These are phyloP conservation scores for Jacaranda mimosifolia DNA, from an alignment of 257 asterid genomes.

Conservation along the genomic window DNA sequence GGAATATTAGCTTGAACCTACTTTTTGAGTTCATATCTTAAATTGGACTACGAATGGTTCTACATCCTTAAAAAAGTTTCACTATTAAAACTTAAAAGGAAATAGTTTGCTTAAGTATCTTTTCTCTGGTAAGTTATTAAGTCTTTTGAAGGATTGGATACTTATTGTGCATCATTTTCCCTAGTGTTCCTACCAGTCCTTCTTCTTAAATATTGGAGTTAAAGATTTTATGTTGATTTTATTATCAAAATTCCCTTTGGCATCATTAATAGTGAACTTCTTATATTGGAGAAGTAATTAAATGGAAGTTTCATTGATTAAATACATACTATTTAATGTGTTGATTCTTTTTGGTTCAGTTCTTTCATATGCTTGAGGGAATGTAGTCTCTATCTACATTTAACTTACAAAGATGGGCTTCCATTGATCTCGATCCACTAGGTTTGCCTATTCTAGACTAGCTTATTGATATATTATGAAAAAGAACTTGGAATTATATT, in stretches of 20 bases:
- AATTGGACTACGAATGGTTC: background rate
- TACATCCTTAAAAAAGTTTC: background rate
- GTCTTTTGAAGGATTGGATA: too few relatives aligned
- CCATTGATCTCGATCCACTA: background rate
- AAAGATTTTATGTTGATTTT: too few relatives aligned
- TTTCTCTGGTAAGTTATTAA: too few relatives aligned
- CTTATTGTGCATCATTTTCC: too few relatives aligned
- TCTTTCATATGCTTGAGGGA: constrained; percentile 26
- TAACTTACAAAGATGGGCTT: background rate
- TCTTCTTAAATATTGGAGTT: too few relatives aligned
- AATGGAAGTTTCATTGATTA: constrained; percentile 10
- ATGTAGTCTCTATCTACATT: background rate
- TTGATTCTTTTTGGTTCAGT: constrained; percentile 5
- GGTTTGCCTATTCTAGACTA: background rate
- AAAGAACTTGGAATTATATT: background rate
- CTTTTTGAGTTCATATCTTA: background rate
- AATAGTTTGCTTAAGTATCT: background rate
- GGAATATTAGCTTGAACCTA: background rate
- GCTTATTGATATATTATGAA: background rate
- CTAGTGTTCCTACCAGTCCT: too few relatives aligned
- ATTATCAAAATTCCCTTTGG: too few relatives aligned
- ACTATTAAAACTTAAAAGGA: background rate
- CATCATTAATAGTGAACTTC: too few relatives aligned
- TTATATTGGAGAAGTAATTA: too few relatives aligned
- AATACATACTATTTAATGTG: background rate